Percentiles rank a stretch among this genome's conserved stretches.
Conservation (phyloP, 2,329 filamentous ascomycete species). For the Nigrospora oryzae region DNA sequence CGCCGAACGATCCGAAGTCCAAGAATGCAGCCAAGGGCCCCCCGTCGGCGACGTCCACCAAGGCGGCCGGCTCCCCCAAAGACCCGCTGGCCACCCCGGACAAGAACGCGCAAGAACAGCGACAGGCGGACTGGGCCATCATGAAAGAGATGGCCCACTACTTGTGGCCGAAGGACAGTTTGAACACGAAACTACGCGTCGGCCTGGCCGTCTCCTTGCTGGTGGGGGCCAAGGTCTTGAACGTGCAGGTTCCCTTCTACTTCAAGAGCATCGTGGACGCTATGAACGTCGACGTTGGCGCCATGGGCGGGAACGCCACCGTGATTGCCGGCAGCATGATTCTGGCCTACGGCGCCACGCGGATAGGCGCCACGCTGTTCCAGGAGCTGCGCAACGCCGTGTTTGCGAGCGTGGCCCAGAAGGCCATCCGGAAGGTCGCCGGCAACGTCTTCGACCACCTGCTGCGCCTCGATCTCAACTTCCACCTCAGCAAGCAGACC, state of each 20-base stretch:
- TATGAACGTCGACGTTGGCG: slow-evolving; percentile 92
- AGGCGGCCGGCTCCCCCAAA: slow-evolving; percentile 7
- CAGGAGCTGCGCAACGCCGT: slow-evolving; percentile 93
- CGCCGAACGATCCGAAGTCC: not conserved
- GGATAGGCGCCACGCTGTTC: slow-evolving; percentile 82
- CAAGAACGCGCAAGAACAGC: slow-evolving; percentile 74
- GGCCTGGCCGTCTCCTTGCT: slow-evolving; percentile 75
- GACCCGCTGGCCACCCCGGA: slow-evolving; percentile 58
- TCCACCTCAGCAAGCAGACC: slow-evolving; percentile 90
- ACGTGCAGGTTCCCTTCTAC: slow-evolving; percentile 97
- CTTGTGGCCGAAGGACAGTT: slow-evolving; percentile 86
- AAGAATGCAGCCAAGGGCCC: not conserved
- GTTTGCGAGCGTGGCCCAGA: slow-evolving; percentile 94
- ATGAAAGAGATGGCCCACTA: slow-evolving; percentile 97
- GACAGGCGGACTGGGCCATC: slow-evolving; percentile 96
- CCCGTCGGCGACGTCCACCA: slow-evolving; percentile 6
- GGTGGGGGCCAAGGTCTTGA: slow-evolving; percentile 86
- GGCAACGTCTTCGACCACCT: slow-evolving; percentile 89
- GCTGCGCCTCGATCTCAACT: slow-evolving; percentile 80
- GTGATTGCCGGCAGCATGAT: slow-evolving; percentile 90
- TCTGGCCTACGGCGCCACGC: slow-evolving; percentile 80
- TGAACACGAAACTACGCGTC: slow-evolving; percentile 77
- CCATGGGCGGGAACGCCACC: slow-evolving; percentile 78
- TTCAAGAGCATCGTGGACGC: slow-evolving; percentile 97
- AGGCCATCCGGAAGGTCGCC: slow-evolving; percentile 86